A percentile compares a stretch with the other conserved stretches of the same genome.
Evolutionary conservation across 2,329 filamentous ascomycete genomes (phyloP).

Genomic region (Aspergillus neotritici): DNA sequence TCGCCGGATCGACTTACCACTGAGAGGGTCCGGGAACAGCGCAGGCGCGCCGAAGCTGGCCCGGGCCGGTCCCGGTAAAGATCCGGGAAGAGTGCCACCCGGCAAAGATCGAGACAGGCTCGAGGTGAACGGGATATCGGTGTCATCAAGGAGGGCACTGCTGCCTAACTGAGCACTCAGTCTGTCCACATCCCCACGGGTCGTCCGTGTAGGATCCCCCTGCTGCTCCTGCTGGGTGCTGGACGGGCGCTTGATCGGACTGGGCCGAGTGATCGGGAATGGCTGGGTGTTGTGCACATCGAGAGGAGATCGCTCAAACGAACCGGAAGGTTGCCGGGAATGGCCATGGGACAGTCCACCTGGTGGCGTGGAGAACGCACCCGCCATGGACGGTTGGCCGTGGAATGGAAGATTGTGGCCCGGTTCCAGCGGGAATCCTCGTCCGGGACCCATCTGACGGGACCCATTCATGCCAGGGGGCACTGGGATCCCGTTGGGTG

Average conservation of each 20-base stretch:
- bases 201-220: slow-evolving; percentile 36
- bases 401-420: slow-evolving; percentile 39
- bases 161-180: slow-evolving; percentile 78
- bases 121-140: slow-evolving; percentile 61
- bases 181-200: slow-evolving; percentile 60
- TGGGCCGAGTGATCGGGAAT: slow-evolving; percentile 73
- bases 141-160: slow-evolving; percentile 73
- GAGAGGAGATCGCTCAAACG: slow-evolving; percentile 53
- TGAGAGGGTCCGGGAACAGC: slow-evolving; percentile 40
- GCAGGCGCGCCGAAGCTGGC: slow-evolving; percentile 39
- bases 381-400: slow-evolving; percentile 39
- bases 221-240: slow-evolving; percentile 56
- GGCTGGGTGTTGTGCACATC: slow-evolving; percentile 53
- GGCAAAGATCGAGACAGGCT: slow-evolving; percentile 41
- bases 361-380: slow-evolving; percentile 30
- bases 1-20: slow-evolving; percentile 27
- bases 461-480: slow-evolving; percentile 58
- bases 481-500: slow-evolving; percentile 47
- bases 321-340: slow-evolving; percentile 68
- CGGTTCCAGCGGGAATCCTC: slow-evolving; percentile 49
- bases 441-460: slow-evolving; percentile 54
- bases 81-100: slow-evolving; percentile 50
- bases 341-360: slow-evolving; percentile 52
- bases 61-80: slow-evolving; percentile 37
- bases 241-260: slow-evolving; percentile 80